A percentile compares a stretch with the other conserved stretches of the same genome.
Conservation (phyloP, 305 asterid species). For the Fraxinus ornus region DNA sequence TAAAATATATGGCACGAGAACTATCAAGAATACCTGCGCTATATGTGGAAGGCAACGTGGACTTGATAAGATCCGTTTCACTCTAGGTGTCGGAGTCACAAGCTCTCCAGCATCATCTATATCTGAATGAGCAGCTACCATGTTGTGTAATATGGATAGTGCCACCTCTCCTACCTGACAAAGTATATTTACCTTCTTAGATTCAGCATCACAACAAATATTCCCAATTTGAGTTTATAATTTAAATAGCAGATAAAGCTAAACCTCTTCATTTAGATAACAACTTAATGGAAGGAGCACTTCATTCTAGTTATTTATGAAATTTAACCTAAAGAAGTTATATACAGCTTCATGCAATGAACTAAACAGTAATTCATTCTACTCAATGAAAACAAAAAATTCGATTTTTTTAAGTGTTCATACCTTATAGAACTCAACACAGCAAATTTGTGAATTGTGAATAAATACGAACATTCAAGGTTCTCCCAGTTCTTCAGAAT, state of each 20-base stretch:
- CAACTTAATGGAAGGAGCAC: not conserved
- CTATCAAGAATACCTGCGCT: conserved; percentile 63
- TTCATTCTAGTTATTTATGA: not conserved
- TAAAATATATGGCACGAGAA: not conserved
- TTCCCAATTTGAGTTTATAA: conserved; percentile 12
- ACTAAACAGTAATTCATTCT: not conserved
- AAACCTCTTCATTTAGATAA: not conserved
- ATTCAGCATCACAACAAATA: conserved; percentile 22
- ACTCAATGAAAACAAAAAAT: not conserved
- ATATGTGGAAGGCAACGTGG: conserved; percentile 94
- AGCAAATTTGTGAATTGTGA: not conserved
- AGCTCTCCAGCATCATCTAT: conserved; percentile 99
- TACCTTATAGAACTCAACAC: not conserved
- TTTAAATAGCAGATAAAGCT: conserved; percentile 2
- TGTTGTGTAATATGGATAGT: conserved; percentile 84
- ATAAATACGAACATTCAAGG: not conserved
- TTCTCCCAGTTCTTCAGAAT: not conserved
- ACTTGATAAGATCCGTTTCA: conserved; percentile 90
- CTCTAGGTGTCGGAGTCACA: conserved; percentile 97
- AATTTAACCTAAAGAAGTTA: not conserved
- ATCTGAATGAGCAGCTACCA: conserved; percentile 98
- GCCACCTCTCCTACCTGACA: conserved; percentile 91
- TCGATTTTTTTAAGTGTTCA: not conserved
- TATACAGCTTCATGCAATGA: not conserved
- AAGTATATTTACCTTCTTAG: conserved; percentile 21